These are phyloP conservation scores for Medicago truncatula DNA, from an alignment of 306 rosid species.

Conservation along the genomic window MtrunA17r5.0-ANR NC_053048.1:48110001-48110500, in stretches of 20 bases:
- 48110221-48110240: constrained; percentile 23
- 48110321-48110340: constrained; percentile 9
- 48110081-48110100: constrained; percentile 57
- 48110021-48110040: constrained; percentile 55
- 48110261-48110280: constrained; percentile 28
- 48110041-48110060: constrained; percentile 62
- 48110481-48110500: constrained; percentile 47
- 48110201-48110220: constrained; percentile 31
- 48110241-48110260: constrained; percentile 21
- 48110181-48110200: constrained; percentile 43
- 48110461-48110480: constrained; percentile 26
- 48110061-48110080: constrained; percentile 70
- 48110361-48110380: constrained; percentile 25
- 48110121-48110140: constrained; percentile 63
- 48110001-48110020: constrained; percentile 24
- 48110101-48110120: constrained; percentile 55
- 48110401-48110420: constrained; percentile 20
- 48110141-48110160: constrained; percentile 69
- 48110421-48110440: constrained; percentile 18
- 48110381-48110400: constrained; percentile 18
- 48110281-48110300: constrained; percentile 25
- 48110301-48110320: constrained; percentile 14
- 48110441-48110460: constrained; percentile 36
- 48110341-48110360: constrained; percentile 4
- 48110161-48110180: constrained; percentile 61